phyloP scores from a whole-genome alignment of 139 green algal species.

The Raphidocelis subcapitata region DNA sequence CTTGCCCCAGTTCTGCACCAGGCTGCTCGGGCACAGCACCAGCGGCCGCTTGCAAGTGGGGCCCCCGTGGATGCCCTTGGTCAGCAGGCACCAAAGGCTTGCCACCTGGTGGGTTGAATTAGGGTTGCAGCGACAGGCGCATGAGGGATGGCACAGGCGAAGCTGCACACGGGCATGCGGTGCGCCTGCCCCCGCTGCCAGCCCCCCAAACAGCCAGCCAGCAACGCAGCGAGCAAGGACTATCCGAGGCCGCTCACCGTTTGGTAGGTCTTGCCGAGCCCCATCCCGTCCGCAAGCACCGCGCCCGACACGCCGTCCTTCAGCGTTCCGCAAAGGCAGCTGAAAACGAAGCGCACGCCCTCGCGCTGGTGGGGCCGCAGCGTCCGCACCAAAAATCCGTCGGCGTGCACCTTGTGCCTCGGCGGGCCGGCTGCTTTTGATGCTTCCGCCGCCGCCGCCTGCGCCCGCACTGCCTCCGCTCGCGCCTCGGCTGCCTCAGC shows the following conservation, averaged over 20 bases:
- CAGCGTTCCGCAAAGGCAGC: constrained; percentile 74
- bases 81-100: constrained; percentile 74
- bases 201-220: too few species aligned
- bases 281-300: constrained; percentile 70
- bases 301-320: constrained; percentile 56
- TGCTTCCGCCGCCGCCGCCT: background rate
- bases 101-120: constrained; percentile 31
- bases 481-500: background rate
- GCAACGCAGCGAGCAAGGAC: too few species aligned
- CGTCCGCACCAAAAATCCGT: constrained; percentile 56
- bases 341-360: constrained; percentile 86
- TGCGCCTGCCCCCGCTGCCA: too few species aligned
- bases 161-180: background rate
- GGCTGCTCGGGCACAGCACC: constrained; percentile 93
- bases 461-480: background rate
- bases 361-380: constrained; percentile 75
- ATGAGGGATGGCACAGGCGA: background rate
- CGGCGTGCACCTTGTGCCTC: constrained; percentile 46
- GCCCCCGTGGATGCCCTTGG: constrained; percentile 36
- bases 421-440: constrained; percentile 4
- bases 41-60: constrained; percentile 74
- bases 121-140: too few species aligned
- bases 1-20: constrained; percentile 66
- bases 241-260: background rate
- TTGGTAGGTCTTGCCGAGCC: constrained; percentile 68